Conservation (phyloP, 1,284 basidiomycete genomes). For the Tilletiaria anomala region DNA sequence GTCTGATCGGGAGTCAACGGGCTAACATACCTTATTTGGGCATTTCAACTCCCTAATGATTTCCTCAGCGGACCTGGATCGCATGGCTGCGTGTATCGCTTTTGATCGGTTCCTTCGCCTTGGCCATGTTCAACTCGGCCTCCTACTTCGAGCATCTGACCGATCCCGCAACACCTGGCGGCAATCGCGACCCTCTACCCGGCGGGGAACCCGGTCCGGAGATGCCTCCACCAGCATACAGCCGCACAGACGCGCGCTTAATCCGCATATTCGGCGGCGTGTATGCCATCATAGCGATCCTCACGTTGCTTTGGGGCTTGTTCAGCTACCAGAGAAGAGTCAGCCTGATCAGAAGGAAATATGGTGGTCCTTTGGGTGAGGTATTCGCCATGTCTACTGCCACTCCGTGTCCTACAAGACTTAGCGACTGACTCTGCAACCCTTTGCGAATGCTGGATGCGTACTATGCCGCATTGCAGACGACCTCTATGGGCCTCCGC, state of each 20-base stretch:
- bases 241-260: too few relatives aligned
- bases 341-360: conserved; percentile 73
- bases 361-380: conserved; percentile 78
- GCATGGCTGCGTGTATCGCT: conserved; percentile 77
- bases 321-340: conserved; percentile 73
- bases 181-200: conserved; percentile 6
- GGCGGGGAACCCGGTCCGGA: conserved; percentile 3
- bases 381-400: too few relatives aligned
- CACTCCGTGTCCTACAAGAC: too few relatives aligned
- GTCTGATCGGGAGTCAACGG: too few relatives aligned
- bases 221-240: conserved; percentile 47
- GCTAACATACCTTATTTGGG: too few relatives aligned
- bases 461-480: conserved; percentile 11
- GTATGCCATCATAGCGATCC: conserved; percentile 56
- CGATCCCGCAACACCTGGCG: conserved; percentile 6
- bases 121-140: conserved; percentile 77
- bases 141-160: conserved; percentile 28
- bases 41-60: too few relatives aligned
- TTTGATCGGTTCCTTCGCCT: conserved; percentile 66
- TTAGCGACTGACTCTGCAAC: too few relatives aligned
- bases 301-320: conserved; percentile 58
- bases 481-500: conserved; percentile 34
- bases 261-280: conserved; percentile 78
- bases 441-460: too few relatives aligned
- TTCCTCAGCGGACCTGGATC: conserved; percentile 53